Evolutionary conservation across 768 basidiomycete species (phyloP).

Genomic region (Kwoniella bestiolae): DNA sequence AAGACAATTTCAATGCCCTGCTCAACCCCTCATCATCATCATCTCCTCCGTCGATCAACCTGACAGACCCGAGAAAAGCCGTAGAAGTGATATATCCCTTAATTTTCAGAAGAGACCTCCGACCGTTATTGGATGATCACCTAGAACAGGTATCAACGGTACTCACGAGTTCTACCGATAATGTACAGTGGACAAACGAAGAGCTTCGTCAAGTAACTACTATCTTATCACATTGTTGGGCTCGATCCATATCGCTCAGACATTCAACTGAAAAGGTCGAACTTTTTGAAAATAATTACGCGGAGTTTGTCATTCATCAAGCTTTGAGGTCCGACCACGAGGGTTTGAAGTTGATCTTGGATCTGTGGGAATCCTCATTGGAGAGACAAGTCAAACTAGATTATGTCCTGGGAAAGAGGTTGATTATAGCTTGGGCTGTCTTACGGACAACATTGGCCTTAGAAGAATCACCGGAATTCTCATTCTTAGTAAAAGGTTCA

Average conservation of each 20-base stretch:
- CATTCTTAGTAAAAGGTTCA: background rate
- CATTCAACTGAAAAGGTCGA: background rate
- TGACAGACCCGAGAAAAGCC: background rate
- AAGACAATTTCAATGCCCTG: background rate
- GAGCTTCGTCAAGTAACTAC: conserved; percentile 4
- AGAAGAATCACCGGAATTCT: background rate
- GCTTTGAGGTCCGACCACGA: background rate
- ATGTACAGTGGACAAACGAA: background rate
- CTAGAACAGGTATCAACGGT: conserved; percentile 5
- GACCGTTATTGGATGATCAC: conserved; percentile 7
- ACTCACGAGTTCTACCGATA: background rate
- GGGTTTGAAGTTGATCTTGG: background rate
- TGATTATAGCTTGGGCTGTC: conserved; percentile 26
- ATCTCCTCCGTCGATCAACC: too few relatives aligned
- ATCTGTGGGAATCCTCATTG: background rate
- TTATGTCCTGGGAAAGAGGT: background rate
- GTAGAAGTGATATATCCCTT: conserved; percentile 11
- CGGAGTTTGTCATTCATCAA: conserved; percentile 7
- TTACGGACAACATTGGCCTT: conserved; percentile 5
- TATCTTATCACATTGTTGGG: conserved; percentile 21
- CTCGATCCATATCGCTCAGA: background rate
- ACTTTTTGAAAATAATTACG: conserved; percentile 3
- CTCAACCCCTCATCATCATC: conserved; percentile 1
- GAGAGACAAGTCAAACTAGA: background rate
- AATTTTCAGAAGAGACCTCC: conserved; percentile 16